These are phyloP conservation scores for Penicillium sp. DNA, from an alignment of 2,329 filamentous ascomycete species.

Conservation along the genomic window DNA sequence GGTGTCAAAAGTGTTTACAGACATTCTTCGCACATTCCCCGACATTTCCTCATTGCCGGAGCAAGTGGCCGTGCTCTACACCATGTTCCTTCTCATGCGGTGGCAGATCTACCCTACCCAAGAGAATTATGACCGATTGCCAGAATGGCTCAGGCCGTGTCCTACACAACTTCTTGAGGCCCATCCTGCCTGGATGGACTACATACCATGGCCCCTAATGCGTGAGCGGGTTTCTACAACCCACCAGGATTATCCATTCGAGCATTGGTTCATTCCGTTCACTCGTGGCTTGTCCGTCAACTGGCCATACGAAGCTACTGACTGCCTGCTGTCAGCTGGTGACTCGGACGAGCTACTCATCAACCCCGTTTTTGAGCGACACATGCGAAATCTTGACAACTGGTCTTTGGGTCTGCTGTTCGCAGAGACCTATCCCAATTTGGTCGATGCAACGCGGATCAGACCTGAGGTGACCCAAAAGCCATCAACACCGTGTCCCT, in stretches of 20 bases:
- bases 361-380: slow-evolving; percentile 81
- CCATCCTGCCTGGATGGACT: slow-evolving; percentile 80
- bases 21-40: slow-evolving; percentile 80
- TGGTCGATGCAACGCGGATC: slow-evolving; percentile 46
- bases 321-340: slow-evolving; percentile 60
- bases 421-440: slow-evolving; percentile 60
- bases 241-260: slow-evolving; percentile 63
- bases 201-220: slow-evolving; percentile 75
- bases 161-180: slow-evolving; percentile 63
- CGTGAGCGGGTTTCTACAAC: slow-evolving; percentile 62
- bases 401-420: slow-evolving; percentile 77
- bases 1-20: slow-evolving; percentile 78
- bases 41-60: slow-evolving; percentile 76
- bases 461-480: slow-evolving; percentile 18
- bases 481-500: not conserved
- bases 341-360: slow-evolving; percentile 67
- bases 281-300: slow-evolving; percentile 73
- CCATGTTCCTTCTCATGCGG: slow-evolving; percentile 83
- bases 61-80: slow-evolving; percentile 75
- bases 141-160: slow-evolving; percentile 68
- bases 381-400: slow-evolving; percentile 71
- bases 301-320: slow-evolving; percentile 76
- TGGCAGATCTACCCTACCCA: slow-evolving; percentile 79
- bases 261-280: slow-evolving; percentile 80
- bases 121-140: slow-evolving; percentile 76